Evolutionary conservation across 805 yeast genomes (phyloP).

Genomic region (Barnettozyma wickerhamii): DNA sequence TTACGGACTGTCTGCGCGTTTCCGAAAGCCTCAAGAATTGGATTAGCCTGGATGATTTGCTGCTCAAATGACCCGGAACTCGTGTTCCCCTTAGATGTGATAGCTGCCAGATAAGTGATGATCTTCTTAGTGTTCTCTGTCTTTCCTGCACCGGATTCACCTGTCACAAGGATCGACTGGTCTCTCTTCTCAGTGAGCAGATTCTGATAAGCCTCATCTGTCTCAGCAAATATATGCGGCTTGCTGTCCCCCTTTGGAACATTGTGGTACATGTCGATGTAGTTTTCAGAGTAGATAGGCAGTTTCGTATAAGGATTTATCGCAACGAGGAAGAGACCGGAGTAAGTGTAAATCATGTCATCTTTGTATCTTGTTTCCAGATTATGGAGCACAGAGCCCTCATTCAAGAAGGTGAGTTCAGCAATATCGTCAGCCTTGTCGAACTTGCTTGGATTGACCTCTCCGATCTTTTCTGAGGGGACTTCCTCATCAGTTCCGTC

Average conservation of each 20-base stretch:
- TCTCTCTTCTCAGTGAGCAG: conserved; percentile 64
- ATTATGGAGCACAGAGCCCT: conserved; percentile 91
- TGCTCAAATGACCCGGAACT: conserved; percentile 54
- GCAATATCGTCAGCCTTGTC: conserved; percentile 95
- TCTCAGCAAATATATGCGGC: conserved; percentile 91
- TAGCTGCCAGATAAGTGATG: conserved; percentile 83
- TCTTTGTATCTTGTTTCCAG: conserved; percentile 69
- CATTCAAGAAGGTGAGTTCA: conserved; percentile 87
- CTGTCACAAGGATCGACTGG: conserved; percentile 94
- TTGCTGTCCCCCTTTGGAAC: conserved; percentile 41
- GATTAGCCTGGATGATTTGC: conserved; percentile 89
- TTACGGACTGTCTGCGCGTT: conserved; percentile 94
- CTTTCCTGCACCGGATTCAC: conserved; percentile 98
- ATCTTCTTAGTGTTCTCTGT: conserved; percentile 96
- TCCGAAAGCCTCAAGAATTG: conserved; percentile 93
- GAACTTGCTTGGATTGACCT: conserved; percentile 85
- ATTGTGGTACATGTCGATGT: conserved; percentile 52
- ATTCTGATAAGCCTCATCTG: conserved; percentile 81
- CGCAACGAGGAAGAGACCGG: conserved; percentile 93
- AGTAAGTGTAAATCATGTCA: conserved; percentile 85
- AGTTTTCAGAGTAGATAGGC: conserved; percentile 62
- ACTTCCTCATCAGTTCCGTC: conserved; percentile 38
- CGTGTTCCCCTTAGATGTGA: conserved; percentile 40
- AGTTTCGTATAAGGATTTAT: conserved; percentile 83
- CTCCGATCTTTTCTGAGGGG: conserved; percentile 43